Percentiles rank a stretch among this genome's conserved stretches.
phyloP scores from a whole-genome alignment of 1,139 yeast genomes.

The Magnusiomyces suaveolens region DNA sequence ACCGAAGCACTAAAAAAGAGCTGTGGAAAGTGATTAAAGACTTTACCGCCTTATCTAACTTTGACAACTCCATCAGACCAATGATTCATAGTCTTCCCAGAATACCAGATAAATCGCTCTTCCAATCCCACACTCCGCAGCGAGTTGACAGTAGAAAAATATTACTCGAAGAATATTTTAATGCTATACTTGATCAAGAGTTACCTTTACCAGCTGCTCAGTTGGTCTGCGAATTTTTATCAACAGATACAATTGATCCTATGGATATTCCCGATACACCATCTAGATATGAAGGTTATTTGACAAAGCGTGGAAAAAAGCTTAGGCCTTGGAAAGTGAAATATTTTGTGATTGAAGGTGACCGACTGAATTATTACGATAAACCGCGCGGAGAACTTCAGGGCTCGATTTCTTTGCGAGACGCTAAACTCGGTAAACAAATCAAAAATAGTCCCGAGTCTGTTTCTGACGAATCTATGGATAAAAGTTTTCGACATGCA shows the following conservation, averaged over 20 bases:
- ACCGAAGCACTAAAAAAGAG: slow-evolving; percentile 49
- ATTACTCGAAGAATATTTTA: slow-evolving; percentile 51
- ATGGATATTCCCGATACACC: slow-evolving; percentile 50
- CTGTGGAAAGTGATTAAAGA: slow-evolving; percentile 66
- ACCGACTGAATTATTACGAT: slow-evolving; percentile 52
- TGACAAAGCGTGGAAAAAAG: slow-evolving; percentile 53
- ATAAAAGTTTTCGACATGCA: slow-evolving; percentile 60
- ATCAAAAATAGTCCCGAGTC: slow-evolving; percentile 30
- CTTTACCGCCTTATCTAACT: slow-evolving; percentile 42
- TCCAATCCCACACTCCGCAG: slow-evolving; percentile 50
- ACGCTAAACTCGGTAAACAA: slow-evolving; percentile 58
- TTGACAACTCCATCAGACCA: slow-evolving; percentile 51
- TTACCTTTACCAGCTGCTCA: slow-evolving; percentile 48
- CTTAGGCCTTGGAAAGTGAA: slow-evolving; percentile 64
- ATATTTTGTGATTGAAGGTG: slow-evolving; percentile 65
- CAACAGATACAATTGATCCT: slow-evolving; percentile 60
- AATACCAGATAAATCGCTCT: slow-evolving; percentile 50
- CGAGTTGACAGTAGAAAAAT: slow-evolving; percentile 55
- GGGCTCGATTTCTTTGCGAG: slow-evolving; percentile 51
- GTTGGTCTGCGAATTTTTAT: slow-evolving; percentile 54
- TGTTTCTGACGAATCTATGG: slow-evolving; percentile 43
- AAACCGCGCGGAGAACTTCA: slow-evolving; percentile 46
- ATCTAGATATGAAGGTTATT: slow-evolving; percentile 56
- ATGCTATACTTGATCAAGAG: slow-evolving; percentile 34
- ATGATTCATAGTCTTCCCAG: slow-evolving; percentile 40